A percentile compares a stretch with the other conserved stretches of the same genome.
phyloP scores from a whole-genome alignment of 345 rosid genomes.

The Camelina laxa region DNA sequence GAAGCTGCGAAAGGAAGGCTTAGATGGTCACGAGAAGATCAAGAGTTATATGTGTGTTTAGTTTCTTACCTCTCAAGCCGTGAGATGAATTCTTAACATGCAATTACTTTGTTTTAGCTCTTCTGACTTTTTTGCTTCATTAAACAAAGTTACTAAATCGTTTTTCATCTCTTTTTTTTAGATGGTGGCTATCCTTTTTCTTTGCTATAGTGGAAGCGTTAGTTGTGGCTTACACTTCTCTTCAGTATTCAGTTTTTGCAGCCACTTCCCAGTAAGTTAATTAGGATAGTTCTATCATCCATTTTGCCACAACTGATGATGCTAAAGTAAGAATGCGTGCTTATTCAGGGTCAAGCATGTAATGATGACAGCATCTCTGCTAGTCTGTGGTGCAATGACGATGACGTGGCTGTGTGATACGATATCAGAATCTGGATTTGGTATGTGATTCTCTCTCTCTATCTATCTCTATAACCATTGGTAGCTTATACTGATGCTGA shows the following conservation, averaged over 20 bases:
- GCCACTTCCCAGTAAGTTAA: slow-evolving; percentile 68
- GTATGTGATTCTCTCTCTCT: slow-evolving; percentile 47
- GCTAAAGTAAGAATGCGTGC: slow-evolving; percentile 11
- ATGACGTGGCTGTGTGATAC: slow-evolving; percentile 97
- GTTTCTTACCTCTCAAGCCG: slow-evolving; percentile 67
- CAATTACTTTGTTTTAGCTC: slow-evolving; percentile 26
- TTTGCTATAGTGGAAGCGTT: slow-evolving; percentile 89
- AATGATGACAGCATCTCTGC: slow-evolving; percentile 70
- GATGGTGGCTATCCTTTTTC: slow-evolving; percentile 96
- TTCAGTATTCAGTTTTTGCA: slow-evolving; percentile 83
- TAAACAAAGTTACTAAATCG: slow-evolving; percentile 20
- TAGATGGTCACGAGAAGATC: slow-evolving; percentile 95
- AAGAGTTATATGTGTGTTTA: slow-evolving; percentile 99
- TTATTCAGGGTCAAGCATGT: slow-evolving; percentile 82
- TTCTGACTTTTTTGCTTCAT: slow-evolving; percentile 23
- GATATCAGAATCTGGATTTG: slow-evolving; percentile 93
- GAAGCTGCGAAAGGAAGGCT: slow-evolving; percentile 95
- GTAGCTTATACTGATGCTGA: slow-evolving; percentile 25
- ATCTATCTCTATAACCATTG: background rate
- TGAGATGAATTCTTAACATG: slow-evolving; percentile 60
- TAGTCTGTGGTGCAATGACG: slow-evolving; percentile 96
- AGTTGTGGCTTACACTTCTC: slow-evolving; percentile 79
- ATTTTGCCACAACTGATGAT: slow-evolving; percentile 19
- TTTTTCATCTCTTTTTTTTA: slow-evolving; percentile 40
- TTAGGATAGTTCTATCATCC: slow-evolving; percentile 16